A percentile compares a stretch with the other conserved stretches of the same genome.
phyloP scores from a whole-genome alignment of 176 grass and related monocot species.

The Ampelocalamus luodianensis region DNA sequence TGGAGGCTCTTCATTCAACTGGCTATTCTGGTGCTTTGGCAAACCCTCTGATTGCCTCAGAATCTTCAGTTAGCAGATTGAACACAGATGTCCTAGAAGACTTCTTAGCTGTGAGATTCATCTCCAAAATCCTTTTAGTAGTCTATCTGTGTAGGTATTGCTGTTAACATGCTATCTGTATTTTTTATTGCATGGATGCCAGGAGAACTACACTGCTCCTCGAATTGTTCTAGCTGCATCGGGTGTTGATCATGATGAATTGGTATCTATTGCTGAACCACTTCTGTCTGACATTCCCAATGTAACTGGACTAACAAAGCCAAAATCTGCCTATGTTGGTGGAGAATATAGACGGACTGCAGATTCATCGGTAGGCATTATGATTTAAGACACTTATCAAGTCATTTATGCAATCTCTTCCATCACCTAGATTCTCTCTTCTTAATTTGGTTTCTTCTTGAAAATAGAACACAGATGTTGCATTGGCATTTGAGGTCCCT shows the following conservation, averaged over 20 bases:
- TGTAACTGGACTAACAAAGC: constrained; percentile 51
- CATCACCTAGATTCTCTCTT: constrained; percentile 28
- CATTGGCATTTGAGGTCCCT: constrained; percentile 89
- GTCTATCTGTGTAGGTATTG: neutral
- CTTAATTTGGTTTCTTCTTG: constrained; percentile 25
- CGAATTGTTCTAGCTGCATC: constrained; percentile 89
- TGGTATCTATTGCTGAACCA: constrained; percentile 74
- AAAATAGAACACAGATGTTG: constrained; percentile 79
- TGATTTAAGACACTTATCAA: neutral
- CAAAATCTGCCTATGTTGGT: constrained; percentile 83
- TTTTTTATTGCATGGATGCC: constrained; percentile 45
- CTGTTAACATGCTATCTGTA: constrained; percentile 18
- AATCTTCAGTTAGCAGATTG: constrained; percentile 66
- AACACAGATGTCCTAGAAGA: constrained; percentile 68
- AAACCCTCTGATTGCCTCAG: constrained; percentile 79
- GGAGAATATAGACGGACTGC: constrained; percentile 80
- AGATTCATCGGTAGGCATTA: constrained; percentile 63
- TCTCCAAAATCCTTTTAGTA: constrained; percentile 31
- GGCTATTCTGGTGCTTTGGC: constrained; percentile 96
- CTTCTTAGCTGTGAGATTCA: constrained; percentile 74
- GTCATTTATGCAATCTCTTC: constrained; percentile 25
- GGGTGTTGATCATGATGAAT: constrained; percentile 82
- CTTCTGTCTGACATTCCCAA: constrained; percentile 79
- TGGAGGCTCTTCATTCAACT: constrained; percentile 91
- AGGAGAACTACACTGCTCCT: constrained; percentile 82